phyloP scores from a whole-genome alignment of 495 filamentous ascomycete genomes.

The Talaromyces borbonicus region DNA sequence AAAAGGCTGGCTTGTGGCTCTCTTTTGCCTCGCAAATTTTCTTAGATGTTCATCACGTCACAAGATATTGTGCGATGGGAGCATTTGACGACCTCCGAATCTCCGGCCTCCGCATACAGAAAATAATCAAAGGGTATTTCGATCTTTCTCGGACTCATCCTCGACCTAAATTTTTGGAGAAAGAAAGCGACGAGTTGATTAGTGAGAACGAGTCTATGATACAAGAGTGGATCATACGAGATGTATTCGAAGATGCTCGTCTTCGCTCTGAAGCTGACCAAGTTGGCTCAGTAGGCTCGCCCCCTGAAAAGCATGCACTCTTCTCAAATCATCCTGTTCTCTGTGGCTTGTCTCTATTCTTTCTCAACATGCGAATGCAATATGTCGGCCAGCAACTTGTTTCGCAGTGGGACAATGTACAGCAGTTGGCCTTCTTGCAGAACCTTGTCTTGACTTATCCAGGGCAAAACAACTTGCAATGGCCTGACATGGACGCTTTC shows the following conservation, averaged over 20 bases:
- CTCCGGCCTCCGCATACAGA: conserved; percentile 21
- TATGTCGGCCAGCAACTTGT: conserved; percentile 18
- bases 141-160: conserved; percentile 16
- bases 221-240: conserved; percentile 17
- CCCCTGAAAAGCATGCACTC: conserved; percentile 20
- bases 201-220: conserved; percentile 11
- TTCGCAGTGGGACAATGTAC: conserved; percentile 22
- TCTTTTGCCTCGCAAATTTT: conserved; percentile 22
- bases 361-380: conserved; percentile 19
- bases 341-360: conserved; percentile 19
- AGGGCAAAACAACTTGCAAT: conserved; percentile 15
- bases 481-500: conserved; percentile 27
- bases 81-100: conserved; percentile 22
- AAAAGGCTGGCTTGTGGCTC: conserved; percentile 20
- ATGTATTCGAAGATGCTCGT: conserved; percentile 16
- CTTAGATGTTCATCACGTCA: conserved; percentile 25
- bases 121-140: conserved; percentile 18
- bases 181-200: conserved; percentile 20
- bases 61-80: conserved; percentile 15
- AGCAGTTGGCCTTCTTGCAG: conserved; percentile 20
- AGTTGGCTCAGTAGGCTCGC: background rate
- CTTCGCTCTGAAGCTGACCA: background rate
- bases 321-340: conserved; percentile 21
- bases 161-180: conserved; percentile 18
- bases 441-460: conserved; percentile 15